Evolutionary conservation across 108 stramenopile genomes (phyloP), one percentile per base, ranked within the genome.

Genomic region (Pseudonitzschia delicatissima): DNA sequence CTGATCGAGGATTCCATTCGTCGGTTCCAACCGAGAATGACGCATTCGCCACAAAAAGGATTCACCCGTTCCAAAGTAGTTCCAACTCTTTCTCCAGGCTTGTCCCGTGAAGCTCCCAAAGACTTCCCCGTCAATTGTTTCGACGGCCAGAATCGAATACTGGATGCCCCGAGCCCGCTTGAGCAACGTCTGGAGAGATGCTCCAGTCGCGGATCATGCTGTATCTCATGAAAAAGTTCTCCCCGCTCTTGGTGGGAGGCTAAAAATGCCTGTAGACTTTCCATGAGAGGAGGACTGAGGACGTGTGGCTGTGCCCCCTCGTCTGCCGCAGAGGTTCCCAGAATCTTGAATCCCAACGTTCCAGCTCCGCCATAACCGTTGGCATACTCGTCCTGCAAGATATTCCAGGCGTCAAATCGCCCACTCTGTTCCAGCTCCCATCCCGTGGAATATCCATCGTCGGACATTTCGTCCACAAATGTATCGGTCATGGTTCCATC

Each of bases 151-250:
- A 47, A 89, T 78, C 23, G 83, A 76, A 40, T 89, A 76, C 27
- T 74, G 77, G 23, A 88, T 74, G 18, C 82, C 86, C 26, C 91
- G 69, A 20, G 82, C 79, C 26, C 80, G 72, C 32, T 78, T 66
- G 28, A 80, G 48, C 36, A 92, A 67, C 28, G 85, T 77, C n/a
- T 73, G 69, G 35, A 92, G 49, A 20, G 77, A 81, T 11, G 91
- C 91, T 23, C 91, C 91, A n/a, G 66, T 92, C 91, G 0, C 91
- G 82, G 1, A 87, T 79, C 62, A 92, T 57, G 28, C 75, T 77
- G 47, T 84, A 91, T 57, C 85, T 88, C 45, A 92, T 57, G 79
- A 78, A 87, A 55, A 84, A 91, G 67, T 91, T 89, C 50, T 86
- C 61, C 9, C 80, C 72, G 18, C 72, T 58, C 28, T 81, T 52